Base-by-base conservation (phyloP, 768 basidiomycete species). In the Multifurca ochricompacta region DNA sequence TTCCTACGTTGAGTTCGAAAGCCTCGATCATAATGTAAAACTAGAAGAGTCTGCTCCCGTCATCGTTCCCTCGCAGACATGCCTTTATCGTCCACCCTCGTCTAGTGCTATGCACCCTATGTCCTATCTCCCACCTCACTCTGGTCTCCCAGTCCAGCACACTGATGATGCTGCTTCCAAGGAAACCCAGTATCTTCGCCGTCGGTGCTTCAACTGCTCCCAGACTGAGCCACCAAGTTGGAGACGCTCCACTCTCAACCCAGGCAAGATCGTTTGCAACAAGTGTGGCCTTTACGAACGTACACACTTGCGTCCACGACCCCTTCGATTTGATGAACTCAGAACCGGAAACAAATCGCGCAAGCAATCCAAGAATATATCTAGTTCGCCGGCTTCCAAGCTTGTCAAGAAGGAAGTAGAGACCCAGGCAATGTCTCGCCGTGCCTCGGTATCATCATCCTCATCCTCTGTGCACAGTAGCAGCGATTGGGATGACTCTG, bases 181-280 rank as follows among this genome's bases (percentile, higher is more conserved):
- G 69, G 90, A 92, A 68, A 92, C 90, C 0, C 90, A 92, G 70
- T 91, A 89, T 66, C 83, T 92, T 52, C 86, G 90, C 21, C 77
- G 90, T 35, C 77, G 88, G 8, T 92, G 90, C 72, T 88, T 85
- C 76, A 92, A 92, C 70, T 92, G 90, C 72, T 89, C 90, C 66
- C 90, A 90, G 18, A 92, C 90, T 2, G 90, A 92, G 66, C 90
- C 90, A 0, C 90, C 90, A 6, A 83, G 81, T 23, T 92, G 90
- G 90, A 83, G 90, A 50, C 81, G 90, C 41, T 85, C 82, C 28
- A 91, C 90, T 4, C 83, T 92, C 64, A 89, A 90, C 68, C 87
- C 87, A 0, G 90, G 90, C 60, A 92, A 92, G 71, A 92, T 92
- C 64, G 90, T 92, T 41, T 92, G 90, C 78, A 92, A 92, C 77